These are phyloP conservation scores for Candolleomyces eurysporus DNA, from an alignment of 768 basidiomycete genomes.

Conservation along the genomic window DNA sequence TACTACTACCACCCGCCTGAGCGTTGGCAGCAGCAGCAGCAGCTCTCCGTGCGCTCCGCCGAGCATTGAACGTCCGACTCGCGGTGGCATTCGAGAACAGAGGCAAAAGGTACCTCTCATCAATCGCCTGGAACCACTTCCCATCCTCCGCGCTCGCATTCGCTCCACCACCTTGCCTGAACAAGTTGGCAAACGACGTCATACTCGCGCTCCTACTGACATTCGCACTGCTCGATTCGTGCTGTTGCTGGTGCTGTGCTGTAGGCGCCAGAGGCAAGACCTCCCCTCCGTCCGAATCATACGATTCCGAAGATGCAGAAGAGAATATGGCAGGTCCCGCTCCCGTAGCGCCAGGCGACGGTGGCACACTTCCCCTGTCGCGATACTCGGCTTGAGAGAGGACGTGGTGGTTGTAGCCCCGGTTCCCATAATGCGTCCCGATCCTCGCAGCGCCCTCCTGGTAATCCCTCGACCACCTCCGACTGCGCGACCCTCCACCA, in stretches of 20 bases:
- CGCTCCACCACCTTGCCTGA: slow-evolving; percentile 5
- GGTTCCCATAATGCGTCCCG: slow-evolving; percentile 54
- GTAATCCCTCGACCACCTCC: slow-evolving; percentile 43
- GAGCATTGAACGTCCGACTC: slow-evolving; percentile 81
- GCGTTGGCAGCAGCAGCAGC: slow-evolving; percentile 24
- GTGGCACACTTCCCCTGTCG: slow-evolving; percentile 16
- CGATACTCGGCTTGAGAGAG: slow-evolving; percentile 8
- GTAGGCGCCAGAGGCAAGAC: slow-evolving; percentile 74
- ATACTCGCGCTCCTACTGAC: not conserved
- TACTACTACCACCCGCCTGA: slow-evolving; percentile 19
- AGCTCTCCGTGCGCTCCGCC: slow-evolving; percentile 50
- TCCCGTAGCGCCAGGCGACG: slow-evolving; percentile 17
- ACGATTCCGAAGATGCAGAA: slow-evolving; percentile 70
- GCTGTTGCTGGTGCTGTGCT: slow-evolving; percentile 26
- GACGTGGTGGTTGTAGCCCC: slow-evolving; percentile 62
- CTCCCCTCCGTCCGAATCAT: slow-evolving; percentile 73
- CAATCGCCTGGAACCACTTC: slow-evolving; percentile 94
- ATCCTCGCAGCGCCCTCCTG: slow-evolving; percentile 45
- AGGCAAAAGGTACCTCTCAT: slow-evolving; percentile 91
- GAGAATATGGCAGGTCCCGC: slow-evolving; percentile 49
- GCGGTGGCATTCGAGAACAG: slow-evolving; percentile 92
- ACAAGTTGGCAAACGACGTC: not conserved
- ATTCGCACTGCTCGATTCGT: slow-evolving; percentile 1
- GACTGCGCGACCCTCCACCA: slow-evolving; percentile 27
- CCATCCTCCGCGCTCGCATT: slow-evolving; percentile 58